phyloP scores from a whole-genome alignment of 441 rosid genomes.

The Populus tomentosa region DNA sequence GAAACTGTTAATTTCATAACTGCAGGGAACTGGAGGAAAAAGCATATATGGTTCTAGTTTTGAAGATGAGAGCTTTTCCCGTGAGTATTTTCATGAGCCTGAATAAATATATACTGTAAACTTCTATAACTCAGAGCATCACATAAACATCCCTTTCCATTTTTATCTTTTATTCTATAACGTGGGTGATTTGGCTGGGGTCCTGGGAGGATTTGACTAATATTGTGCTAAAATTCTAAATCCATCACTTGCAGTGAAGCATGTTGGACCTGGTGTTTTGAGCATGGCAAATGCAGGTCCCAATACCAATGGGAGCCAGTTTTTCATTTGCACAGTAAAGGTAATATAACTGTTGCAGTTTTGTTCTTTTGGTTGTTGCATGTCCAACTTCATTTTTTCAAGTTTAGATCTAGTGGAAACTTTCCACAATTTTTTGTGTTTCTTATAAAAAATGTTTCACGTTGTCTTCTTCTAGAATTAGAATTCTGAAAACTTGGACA shows the following conservation, averaged over 20 bases:
- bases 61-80: conserved; percentile 80
- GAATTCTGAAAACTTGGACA: neutral
- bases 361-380: conserved; percentile 7
- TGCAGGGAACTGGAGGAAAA: conserved; percentile 97
- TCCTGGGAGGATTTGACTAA: neutral
- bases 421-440: neutral
- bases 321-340: conserved; percentile 93
- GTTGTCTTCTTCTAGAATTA: neutral
- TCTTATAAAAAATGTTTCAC: neutral
- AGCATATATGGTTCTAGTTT: conserved; percentile 88
- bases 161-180: neutral
- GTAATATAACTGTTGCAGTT: conserved; percentile 29
- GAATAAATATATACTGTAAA: neutral
- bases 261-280: conserved; percentile 85
- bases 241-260: conserved; percentile 56
- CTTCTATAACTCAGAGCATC: neutral
- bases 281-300: conserved; percentile 99
- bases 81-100: conserved; percentile 45
- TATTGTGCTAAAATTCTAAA: conserved; percentile 2
- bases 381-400: conserved; percentile 1
- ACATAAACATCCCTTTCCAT: neutral
- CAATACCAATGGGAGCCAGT: conserved; percentile 94
- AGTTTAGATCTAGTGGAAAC: neutral
- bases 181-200: too few species aligned
- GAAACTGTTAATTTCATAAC: conserved; percentile 1